These are phyloP conservation scores for Russula compacta DNA, from an alignment of 768 basidiomycete species.

Conservation along the genomic window DNA sequence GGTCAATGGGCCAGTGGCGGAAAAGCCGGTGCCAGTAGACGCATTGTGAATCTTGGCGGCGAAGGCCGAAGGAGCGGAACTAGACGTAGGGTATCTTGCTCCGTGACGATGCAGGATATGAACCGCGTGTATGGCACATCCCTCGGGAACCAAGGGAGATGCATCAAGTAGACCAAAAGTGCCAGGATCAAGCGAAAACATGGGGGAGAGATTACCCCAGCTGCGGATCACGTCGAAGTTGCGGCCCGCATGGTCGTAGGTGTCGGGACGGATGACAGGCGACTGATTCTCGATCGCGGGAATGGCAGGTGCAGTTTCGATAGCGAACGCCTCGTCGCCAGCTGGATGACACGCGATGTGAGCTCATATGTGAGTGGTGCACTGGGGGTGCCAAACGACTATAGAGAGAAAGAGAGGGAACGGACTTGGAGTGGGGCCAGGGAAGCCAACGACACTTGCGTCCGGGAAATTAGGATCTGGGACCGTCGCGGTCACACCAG, in stretches of 20 bases:
- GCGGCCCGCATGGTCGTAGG: conserved; percentile 26
- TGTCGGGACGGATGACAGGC: conserved; percentile 35
- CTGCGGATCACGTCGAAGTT: conserved; percentile 38
- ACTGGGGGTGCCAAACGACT: neutral
- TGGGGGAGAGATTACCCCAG: conserved; percentile 43
- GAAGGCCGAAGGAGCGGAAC: no score
- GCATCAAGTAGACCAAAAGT: conserved; percentile 40
- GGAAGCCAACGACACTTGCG: conserved; percentile 35
- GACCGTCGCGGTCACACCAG: conserved; percentile 28
- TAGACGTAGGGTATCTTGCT: conserved; percentile 39
- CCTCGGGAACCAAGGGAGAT: conserved; percentile 37
- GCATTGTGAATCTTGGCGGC: conserved; percentile 23
- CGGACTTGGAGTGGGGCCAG: conserved; percentile 42
- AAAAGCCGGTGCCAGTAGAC: conserved; percentile 25
- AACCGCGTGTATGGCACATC: conserved; percentile 39
- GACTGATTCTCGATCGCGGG: conserved; percentile 31
- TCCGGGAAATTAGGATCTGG: conserved; percentile 33
- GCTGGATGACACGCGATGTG: conserved; percentile 10
- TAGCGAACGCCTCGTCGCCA: conserved; percentile 25
- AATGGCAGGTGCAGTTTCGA: conserved; percentile 30
- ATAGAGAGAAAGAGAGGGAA: neutral
- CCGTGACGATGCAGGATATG: conserved; percentile 35
- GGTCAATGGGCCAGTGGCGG: conserved; percentile 29
- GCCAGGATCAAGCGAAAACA: conserved; percentile 38
- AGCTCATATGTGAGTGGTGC: neutral